Evolutionary conservation across 73 alveolate species (phyloP).

Genomic region (Effrenium voratum): DNA sequence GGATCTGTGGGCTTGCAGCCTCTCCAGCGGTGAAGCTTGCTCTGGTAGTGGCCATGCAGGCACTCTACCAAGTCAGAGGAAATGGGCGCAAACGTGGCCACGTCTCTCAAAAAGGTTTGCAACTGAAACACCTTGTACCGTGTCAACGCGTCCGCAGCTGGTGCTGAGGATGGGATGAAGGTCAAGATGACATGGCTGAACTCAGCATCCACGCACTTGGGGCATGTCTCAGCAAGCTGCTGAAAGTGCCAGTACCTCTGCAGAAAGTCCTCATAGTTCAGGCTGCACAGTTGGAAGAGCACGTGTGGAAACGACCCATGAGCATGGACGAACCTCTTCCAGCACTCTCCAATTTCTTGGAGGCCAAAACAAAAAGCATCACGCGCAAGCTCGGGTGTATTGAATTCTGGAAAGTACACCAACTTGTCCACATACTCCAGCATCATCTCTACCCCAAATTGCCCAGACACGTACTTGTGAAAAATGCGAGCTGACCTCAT

Average conservation of each 20-base stretch:
- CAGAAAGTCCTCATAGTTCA: not conserved
- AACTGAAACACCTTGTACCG: not conserved
- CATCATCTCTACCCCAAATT: not conserved
- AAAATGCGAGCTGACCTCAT: not conserved
- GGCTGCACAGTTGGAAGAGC: not conserved
- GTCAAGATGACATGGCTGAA: not conserved
- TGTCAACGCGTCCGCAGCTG: not conserved
- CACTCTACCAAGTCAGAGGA: not conserved
- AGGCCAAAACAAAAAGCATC: not conserved
- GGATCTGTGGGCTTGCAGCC: slow-evolving; percentile 6
- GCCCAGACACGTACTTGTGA: not conserved
- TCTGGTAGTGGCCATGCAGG: not conserved
- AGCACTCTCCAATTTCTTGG: not conserved
- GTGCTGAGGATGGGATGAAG: not conserved
- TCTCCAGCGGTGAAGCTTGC: not conserved
- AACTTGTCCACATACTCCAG: not conserved
- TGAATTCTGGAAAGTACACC: not conserved
- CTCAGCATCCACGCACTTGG: not conserved
- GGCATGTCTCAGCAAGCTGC: not conserved
- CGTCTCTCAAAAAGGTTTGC: not conserved
- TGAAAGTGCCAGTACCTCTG: not conserved
- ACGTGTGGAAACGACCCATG: not conserved
- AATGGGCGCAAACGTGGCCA: not conserved
- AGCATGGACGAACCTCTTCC: not conserved
- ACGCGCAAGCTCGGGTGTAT: not conserved